Evolutionary conservation across 1,139 yeast genomes (phyloP), one percentile per base, ranked within the genome.

Genomic region (Pichia sp.): DNA sequence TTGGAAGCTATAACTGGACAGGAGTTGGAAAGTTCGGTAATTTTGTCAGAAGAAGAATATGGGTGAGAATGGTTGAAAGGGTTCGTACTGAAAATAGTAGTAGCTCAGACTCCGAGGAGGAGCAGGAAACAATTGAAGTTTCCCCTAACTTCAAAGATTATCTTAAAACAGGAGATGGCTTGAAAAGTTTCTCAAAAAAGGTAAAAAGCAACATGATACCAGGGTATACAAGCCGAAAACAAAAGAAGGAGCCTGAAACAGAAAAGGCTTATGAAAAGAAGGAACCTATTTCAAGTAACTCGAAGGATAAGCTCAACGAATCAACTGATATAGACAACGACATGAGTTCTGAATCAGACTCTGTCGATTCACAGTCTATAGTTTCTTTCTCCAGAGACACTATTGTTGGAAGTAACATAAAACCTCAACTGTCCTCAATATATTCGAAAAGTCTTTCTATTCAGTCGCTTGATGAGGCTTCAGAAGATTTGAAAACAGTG

Each of bases 41-140:
- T 59, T 78, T 80, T 62, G 83, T 84, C 0, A 67, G 92, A 57
- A 69, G 87, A 57, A 67, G 90, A 50, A 68, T 83, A 1, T 85
- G 90, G 90, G 72, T 82, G 8, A 68, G 87, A 53, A 63, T 59
- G 57, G 55, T 53, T 7, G 54, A 57, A 52, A n/a, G 47, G 13
- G 15, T 31, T 8, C 38, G 23, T 11, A 8, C 38, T 10, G 45
- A 47, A 4, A 36, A 47, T 40, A 34, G 8, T 16, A 31, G 8
- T 11, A 15, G 8, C 8, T 30, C 38, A n/a, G 38, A 26, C 23
- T n/a, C 10, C 31, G 45, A 13, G 8, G 49, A 43, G 23, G 29
- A 16, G n/a, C 15, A 31, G 11, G 47, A 32, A 30, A 29, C 11
- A 10, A 36, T 36, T 11, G 41, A 36, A n/a, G 41, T 36, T 10